These are phyloP conservation scores for Globisporangium perplexum DNA, from an alignment of 352 stramenopile species.

Conservation along the genomic window DNA sequence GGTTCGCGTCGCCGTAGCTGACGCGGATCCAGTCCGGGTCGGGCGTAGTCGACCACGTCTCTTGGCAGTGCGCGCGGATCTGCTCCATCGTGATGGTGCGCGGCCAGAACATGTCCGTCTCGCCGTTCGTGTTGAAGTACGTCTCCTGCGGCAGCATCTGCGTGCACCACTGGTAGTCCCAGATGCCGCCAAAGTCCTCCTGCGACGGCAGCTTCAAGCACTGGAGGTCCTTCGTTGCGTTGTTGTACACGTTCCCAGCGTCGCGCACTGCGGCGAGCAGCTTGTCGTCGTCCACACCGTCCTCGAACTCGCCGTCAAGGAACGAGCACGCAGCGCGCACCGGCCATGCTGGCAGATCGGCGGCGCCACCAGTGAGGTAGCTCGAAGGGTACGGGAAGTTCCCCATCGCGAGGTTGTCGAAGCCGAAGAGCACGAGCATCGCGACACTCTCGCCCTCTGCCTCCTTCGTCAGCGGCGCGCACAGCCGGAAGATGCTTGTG, in stretches of 20 bases:
- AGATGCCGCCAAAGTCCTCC: constrained; percentile 82
- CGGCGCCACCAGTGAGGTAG: constrained; percentile 84
- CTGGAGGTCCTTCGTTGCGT: constrained; percentile 62
- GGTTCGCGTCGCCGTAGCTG: constrained; percentile 58
- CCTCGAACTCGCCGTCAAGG: constrained; percentile 40
- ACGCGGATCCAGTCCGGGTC: constrained; percentile 73
- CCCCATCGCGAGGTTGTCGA: constrained; percentile 93
- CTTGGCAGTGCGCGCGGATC: constrained; percentile 57
- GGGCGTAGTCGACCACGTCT: constrained; percentile 56
- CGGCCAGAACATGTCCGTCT: constrained; percentile 92
- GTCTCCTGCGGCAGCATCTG: constrained; percentile 89
- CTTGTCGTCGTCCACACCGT: constrained; percentile 20
- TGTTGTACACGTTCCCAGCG: constrained; percentile 87
- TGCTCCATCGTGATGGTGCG: constrained; percentile 54
- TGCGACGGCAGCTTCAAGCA: constrained; percentile 75
- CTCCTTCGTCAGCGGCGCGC: constrained; percentile 41
- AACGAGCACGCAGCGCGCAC: constrained; percentile 87
- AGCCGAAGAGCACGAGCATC: constrained; percentile 77
- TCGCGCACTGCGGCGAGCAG: constrained; percentile 49
- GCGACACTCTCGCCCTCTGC: constrained; percentile 53
- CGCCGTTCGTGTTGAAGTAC: constrained; percentile 86
- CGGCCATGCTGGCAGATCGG: constrained; percentile 87
- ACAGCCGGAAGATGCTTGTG: constrained; percentile 59
- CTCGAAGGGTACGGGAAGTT: constrained; percentile 94
- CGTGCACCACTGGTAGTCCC: constrained; percentile 91